These are phyloP conservation scores for Capronia coronata DNA, from an alignment of 2,329 filamentous ascomycete genomes.

Conservation along the genomic window DNA sequence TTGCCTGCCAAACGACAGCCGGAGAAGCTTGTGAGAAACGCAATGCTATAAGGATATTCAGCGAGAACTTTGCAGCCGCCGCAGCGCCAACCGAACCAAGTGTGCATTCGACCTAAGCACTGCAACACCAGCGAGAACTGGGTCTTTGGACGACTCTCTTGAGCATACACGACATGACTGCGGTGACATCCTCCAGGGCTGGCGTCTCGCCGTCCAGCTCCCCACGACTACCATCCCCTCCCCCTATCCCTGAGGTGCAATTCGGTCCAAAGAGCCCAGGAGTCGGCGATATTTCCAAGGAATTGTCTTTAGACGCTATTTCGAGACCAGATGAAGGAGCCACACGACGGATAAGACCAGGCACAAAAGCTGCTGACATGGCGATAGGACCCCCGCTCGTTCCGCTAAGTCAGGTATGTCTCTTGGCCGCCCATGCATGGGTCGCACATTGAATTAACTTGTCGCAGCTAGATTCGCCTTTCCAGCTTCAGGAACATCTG, in stretches of 20 bases:
- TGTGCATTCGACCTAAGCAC: too few relatives aligned
- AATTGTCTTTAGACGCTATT: conserved; percentile 48
- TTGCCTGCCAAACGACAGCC: too few relatives aligned
- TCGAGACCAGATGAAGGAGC: conserved; percentile 63
- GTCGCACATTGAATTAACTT: conserved; percentile 6
- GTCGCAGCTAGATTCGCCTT: conserved; percentile 82
- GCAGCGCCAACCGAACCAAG: too few relatives aligned
- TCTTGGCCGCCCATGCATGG: not conserved
- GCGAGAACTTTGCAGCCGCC: too few relatives aligned
- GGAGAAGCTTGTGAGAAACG: too few relatives aligned
- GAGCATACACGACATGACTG: conserved; percentile 11
- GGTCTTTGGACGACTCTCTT: not conserved
- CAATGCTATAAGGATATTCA: too few relatives aligned
- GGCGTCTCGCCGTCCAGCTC: conserved; percentile 60
- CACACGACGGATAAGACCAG: conserved; percentile 79
- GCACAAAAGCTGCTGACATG: conserved; percentile 89
- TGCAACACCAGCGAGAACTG: too few relatives aligned
- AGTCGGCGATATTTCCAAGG: conserved; percentile 54
- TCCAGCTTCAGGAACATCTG: conserved; percentile 94
- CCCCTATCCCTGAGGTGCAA: conserved; percentile 90
- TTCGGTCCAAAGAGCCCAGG: conserved; percentile 71
- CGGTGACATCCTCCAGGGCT: conserved; percentile 31
- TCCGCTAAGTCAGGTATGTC: conserved; percentile 69
- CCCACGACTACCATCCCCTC: conserved; percentile 87
- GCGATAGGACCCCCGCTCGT: conserved; percentile 82